Evolutionary conservation across 2,329 filamentous ascomycete genomes (phyloP), one percentile per base, ranked within the genome.

Genomic region (Didymella sp.): DNA sequence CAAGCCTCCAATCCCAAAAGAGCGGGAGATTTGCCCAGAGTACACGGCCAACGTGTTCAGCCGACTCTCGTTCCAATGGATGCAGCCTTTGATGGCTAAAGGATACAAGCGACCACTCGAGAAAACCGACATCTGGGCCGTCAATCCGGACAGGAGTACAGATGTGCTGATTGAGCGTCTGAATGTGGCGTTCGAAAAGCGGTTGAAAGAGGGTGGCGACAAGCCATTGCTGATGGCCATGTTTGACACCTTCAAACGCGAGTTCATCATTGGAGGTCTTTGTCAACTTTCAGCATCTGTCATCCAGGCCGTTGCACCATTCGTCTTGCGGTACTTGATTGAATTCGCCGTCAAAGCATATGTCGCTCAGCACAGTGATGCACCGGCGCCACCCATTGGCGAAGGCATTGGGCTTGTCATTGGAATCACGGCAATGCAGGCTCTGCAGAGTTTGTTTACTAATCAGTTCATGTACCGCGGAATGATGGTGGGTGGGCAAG

Each of bases 391-490:
- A 0, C 73, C 84, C 49, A 87, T 98, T 46, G 88, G 88, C 3
- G 81, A 82, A 42, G 95, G 94, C 21, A 80, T 98, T 53, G 94
- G 93, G 0, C 80, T 96, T 28, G 92, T 92, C 1, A 75, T 98
- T 53, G 94, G 91, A 8, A 89, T 98, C 54, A 92, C 90, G 0
- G 75, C 83, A 38, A 95, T 98, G 91, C 93, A 97, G 74, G 82
- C 93, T 19, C 71, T 89, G 11, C 91, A 96, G 76, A 94, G 89
- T 73, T 71, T 96, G 62, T 86, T 87, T 24, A 91, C 88, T 2
- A 96, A 93, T 70, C 94, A 98, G 71, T 97, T 96, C 78, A 89
- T 98, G 70, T 98, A 94, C 70, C 87, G 88, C 21, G 92, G 94
- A 21, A 96, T 96, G 89, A 88, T 96, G 78, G 86, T 96, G 35